Evolutionary conservation across 1,284 basidiomycete genomes (phyloP), one percentile per base, ranked within the genome.

Genomic region (Rhodofomes roseus): DNA sequence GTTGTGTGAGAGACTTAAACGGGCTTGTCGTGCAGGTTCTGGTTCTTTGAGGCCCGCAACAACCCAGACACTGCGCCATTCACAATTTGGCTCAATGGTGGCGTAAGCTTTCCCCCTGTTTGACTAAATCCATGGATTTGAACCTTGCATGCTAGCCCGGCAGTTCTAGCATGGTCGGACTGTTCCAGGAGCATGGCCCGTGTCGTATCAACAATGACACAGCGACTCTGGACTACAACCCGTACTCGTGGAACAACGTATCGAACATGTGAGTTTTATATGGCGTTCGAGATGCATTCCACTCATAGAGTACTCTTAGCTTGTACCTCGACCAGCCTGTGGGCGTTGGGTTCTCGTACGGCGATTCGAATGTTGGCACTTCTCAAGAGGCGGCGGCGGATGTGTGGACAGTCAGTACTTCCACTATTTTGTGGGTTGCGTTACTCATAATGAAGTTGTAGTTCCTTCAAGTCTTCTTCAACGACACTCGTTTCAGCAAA

Each of bases 401-500:
- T 64, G 73, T 86, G 9, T 90, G 84, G 82, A 77, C 73, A 60
- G 73, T 74, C 41, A 31, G 64, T 58, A 4, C 14, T 34, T 8
- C 6, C 54, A 25, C 27, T 48, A 54, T 31, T 41, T 41, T 36
- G 43, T 55, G 43, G 34, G 22, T 48, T 16, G 20, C 46, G 46
- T 16, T 2, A 55, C 55, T 29, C 25, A 18, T n/a, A 31, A 20
- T 40, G 58, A 54, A 68, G 31, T 11, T 4, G 11, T 34, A 74
- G 44, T 86, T 89, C 68, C 70, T 91, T 56, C 87, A 90, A 70
- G 82, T 88, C 20, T 88, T 87, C 72, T 77, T 90, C 54, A 71
- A 78, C 14, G 80, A 87, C 66, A 69, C 79, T 34, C 78, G 81
- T 55, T 88, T 87, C 68, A 74, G 80, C 31, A 81, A 84, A 53